These are phyloP conservation scores for Ogataea hybrid DNA, from an alignment of 1,139 yeast genomes.

Conservation along the genomic window DNA sequence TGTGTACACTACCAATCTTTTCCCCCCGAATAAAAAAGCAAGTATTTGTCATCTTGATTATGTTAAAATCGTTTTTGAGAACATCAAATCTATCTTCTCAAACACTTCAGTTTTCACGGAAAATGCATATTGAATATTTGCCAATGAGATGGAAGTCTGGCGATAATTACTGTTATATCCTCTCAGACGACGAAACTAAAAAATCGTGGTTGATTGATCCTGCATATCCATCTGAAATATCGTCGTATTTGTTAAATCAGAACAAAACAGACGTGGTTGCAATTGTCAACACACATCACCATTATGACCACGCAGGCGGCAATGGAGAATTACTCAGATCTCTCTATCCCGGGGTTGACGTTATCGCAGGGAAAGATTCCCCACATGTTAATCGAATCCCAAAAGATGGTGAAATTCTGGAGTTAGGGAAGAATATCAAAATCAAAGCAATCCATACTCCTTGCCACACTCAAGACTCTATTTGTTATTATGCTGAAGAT, in stretches of 20 bases:
- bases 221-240: slow-evolving; percentile 50
- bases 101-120: not conserved
- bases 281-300: slow-evolving; percentile 94
- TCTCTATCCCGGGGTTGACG: slow-evolving; percentile 52
- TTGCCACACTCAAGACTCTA: slow-evolving; percentile 95
- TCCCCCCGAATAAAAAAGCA: not conserved
- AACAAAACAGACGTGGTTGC: slow-evolving; percentile 50
- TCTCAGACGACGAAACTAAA: slow-evolving; percentile 64
- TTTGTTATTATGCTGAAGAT: slow-evolving; percentile 80
- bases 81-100: no score
- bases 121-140: slow-evolving; percentile 1
- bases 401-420: slow-evolving; percentile 55
- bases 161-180: slow-evolving; percentile 82
- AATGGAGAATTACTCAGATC: slow-evolving; percentile 44
- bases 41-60: not conserved
- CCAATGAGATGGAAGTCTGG: slow-evolving; percentile 92
- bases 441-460: slow-evolving; percentile 92
- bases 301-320: slow-evolving; percentile 93
- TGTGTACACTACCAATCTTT: not conserved
- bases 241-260: slow-evolving; percentile 37
- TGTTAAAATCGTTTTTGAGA: no score
- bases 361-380: slow-evolving; percentile 86
- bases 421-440: slow-evolving; percentile 60
- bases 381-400: slow-evolving; percentile 71
- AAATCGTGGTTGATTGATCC: slow-evolving; percentile 90